Evolutionary conservation across 148 eudicot species (phyloP).

Genomic region (Nepenthes mirabilis): DNA sequence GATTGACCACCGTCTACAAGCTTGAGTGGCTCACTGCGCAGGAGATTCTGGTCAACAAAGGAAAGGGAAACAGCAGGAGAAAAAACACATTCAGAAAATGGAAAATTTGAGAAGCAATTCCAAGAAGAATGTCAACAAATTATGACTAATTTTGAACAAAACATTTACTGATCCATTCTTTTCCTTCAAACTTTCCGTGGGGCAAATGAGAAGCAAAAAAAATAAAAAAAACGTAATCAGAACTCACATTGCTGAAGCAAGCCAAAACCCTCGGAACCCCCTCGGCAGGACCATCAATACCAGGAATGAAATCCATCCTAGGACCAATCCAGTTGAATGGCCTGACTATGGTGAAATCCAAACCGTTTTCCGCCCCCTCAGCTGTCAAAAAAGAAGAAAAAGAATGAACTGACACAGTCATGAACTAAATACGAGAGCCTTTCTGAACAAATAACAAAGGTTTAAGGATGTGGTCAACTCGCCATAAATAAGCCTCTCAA

Average conservation of each 20-base stretch:
- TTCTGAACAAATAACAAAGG: neutral
- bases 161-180: neutral
- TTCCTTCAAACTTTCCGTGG: neutral
- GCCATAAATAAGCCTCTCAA: slow-evolving; percentile 96
- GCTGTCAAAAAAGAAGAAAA: slow-evolving; percentile 27
- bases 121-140: neutral
- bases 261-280: slow-evolving; percentile 99
- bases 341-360: slow-evolving; percentile 90
- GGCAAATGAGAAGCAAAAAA: neutral
- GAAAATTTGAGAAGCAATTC: no score
- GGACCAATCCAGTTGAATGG: slow-evolving; percentile 99
- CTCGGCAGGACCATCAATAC: slow-evolving; percentile 96
- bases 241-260: slow-evolving; percentile 89
- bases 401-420: neutral
- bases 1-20: slow-evolving; percentile 98
- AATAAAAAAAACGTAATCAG: neutral
- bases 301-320: slow-evolving; percentile 98
- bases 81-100: no score
- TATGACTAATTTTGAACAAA: no score
- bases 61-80: neutral
- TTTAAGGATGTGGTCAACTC: slow-evolving; percentile 1
- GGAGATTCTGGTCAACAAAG: slow-evolving; percentile 49
- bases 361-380: slow-evolving; percentile 96
- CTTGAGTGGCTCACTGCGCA: slow-evolving; percentile 87
- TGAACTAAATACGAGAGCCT: neutral